Base-by-base conservation (phyloP, 2,329 filamentous ascomycete species). In the Blumeriella jaapii region DNA sequence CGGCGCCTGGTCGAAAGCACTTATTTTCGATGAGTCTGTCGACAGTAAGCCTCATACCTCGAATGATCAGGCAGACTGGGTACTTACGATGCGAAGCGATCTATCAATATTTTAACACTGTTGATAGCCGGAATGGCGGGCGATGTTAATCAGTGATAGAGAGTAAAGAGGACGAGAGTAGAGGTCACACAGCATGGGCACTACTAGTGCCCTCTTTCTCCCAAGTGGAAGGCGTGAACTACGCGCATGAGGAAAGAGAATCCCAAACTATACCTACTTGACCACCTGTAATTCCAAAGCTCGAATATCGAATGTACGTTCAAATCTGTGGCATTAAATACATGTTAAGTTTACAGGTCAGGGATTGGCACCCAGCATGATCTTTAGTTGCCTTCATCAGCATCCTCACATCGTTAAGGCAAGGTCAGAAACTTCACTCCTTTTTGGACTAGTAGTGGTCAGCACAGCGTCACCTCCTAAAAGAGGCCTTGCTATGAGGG, bases 331-430 rank as follows among this genome's bases (percentile, higher is more conserved):
- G 28, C 30, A 36, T 37, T 15, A 17, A 26, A 42, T 39, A 32
- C 40, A 42, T 35, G 34, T 34, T 44, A 41, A 47, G 29, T 49
- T 46, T 42, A 49, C 19, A 6, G 27, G 33, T n/a, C 34, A 34
- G 12, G 29, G 22, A 11, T 34, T 27, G 15, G 9, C 23, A 23
- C 25, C n/a, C n/a, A n/a, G 3, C 22, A 10, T 24, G 22, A 9
- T 24, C 19, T 29, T 25, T 28, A 25, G 11, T 27, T 19, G 9
- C 13, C 29, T 7, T 31, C 6, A 29, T 31, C 14, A n/a, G 18
- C 24, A 23, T 23, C 28, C 22, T 24, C n/a, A 36, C 6, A n/a
- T 16, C 29, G 33, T 31, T 25, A 13, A 15, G 32, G 29, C n/a
- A 34, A 17, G 15, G 20, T 11, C n/a, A 36, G 5, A 20, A 17